Evolutionary conservation across 2,329 filamentous ascomycete genomes (phyloP), one percentile per base, ranked within the genome.

Genomic region (Bipolaris bicolor): DNA sequence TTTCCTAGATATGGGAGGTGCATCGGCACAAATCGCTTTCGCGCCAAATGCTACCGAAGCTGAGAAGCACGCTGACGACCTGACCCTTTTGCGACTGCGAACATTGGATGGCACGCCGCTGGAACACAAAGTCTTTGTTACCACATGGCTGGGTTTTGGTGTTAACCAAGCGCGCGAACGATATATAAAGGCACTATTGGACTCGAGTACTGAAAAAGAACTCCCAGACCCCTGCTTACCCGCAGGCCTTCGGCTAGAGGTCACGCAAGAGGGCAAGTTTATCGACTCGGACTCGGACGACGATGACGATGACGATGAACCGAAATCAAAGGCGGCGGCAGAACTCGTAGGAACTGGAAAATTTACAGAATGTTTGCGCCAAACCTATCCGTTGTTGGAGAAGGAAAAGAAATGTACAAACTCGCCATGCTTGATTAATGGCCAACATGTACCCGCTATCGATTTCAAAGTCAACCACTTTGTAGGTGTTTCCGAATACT

Each of bases 401-500:
- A 97, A 97, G 77, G 91, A 98, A 71, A 87, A 88, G 51, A 87
- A 90, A 1, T 99, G 95, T 71, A 79, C 85, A 4, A 90, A 97
- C 69, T 79, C 88, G 24, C 95, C 96, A 0, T 99, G 95, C 76
- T 80, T 99, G 33, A 82, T 99, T 37, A 91, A 97, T 67, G 93
- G 95, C 0, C 88, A 94, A 62, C 92, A 98, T 72, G 92, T 95
- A 1, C 95, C 95, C 1, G 91, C 92, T 3, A 97, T 99, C 63
- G 95, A 99, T 74, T 99, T 98, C 71, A 89, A 95, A 61, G 88
- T 98, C 34, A 99, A 99, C 69, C 96, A 97, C 75, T 99, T 99
- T 70, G 89, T 99, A 26, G 95, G 95, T 10, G 94, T 99, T 3
- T 98, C 94, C 1, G 95, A 99, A 73, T 99, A 96, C 77, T 99